Percentiles rank a stretch among this genome's conserved stretches.
phyloP scores from a whole-genome alignment of 1,139 yeast species.

The Geotrichum carabidarum region DNA sequence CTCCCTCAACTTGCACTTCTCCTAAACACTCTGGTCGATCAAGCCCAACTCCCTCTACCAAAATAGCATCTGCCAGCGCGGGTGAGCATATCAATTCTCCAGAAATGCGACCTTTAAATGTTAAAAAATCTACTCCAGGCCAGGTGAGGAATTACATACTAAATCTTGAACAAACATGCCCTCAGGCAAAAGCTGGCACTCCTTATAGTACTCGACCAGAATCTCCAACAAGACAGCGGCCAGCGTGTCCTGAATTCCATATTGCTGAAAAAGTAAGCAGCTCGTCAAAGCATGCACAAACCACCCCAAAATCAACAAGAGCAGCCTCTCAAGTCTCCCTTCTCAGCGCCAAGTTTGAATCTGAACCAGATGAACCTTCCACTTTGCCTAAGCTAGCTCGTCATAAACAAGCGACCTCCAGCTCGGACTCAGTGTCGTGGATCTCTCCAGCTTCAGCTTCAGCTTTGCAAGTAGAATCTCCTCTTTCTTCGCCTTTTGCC shows the following conservation, averaged over 20 bases:
- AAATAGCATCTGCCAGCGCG: not conserved
- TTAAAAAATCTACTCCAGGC: not conserved
- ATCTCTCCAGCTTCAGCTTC: not conserved
- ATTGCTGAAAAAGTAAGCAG: not conserved
- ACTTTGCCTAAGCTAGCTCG: not conserved
- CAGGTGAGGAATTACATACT: conserved; percentile 10
- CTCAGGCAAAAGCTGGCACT: not conserved
- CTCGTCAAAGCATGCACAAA: no score
- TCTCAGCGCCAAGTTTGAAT: conserved; percentile 16
- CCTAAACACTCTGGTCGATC: not conserved
- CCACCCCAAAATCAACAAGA: not conserved
- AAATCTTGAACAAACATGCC: conserved; percentile 4
- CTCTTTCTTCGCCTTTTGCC: conserved; percentile 3
- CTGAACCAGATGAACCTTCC: not conserved
- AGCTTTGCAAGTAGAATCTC: not conserved
- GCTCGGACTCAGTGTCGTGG: not conserved
- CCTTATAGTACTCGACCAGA: conserved; percentile 5
- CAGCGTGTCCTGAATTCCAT: not conserved
- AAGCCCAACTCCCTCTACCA: not conserved
- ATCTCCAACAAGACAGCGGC: not conserved
- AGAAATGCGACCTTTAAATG: not conserved
- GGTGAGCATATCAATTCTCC: not conserved
- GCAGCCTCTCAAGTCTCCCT: conserved; percentile 9
- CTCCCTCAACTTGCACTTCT: not conserved
- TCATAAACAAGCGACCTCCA: not conserved